Evolutionary conservation across 352 stramenopile species (phyloP), one percentile per base, ranked within the genome.

Genomic region (Phytophthora multivora): DNA sequence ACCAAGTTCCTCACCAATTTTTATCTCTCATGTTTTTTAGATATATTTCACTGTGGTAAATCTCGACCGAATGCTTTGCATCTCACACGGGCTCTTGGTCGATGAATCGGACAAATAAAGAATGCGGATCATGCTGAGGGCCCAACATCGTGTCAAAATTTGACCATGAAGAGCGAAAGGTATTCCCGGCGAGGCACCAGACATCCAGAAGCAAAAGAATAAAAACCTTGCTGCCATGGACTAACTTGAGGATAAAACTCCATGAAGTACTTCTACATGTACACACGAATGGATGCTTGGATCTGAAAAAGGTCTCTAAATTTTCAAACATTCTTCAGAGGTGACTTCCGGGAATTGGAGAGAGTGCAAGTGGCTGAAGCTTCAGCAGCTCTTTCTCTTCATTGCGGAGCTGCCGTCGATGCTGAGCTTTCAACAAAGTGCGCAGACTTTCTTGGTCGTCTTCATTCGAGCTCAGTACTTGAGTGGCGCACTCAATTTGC

Each of bases 351-450:
- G 28, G 13, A 33, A 33, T 33, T 33, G 28, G 28, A 4, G 28
- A 33, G 28, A 33, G 7, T 13, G 7, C 9, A 13, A 91, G 77
- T 25, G 83, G 83, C 55, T 86, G 60, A 12, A 91, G 62, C 3
- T 64, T 73, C 36, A 83, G 53, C 53, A 91, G 42, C 47, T 87
- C 70, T 50, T 76, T 73, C 48, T 89, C 83, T 59, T 89, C 71
- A 39, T 87, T 69, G 25, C 89, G 78, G 46, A 91, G 89, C 15
- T 78, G 50, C 82, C 78, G 89, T 11, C 80, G 82, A 49, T 89
- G 70, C 56, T 91, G 82, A 35, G 82, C 82, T 66, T 91, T 91
- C 40, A 91, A 71, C 50, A 89, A 54, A 30, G 70, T 69, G 15
- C 71, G 75, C 81, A 90, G 88, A 53, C 77, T 84, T n/a, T 79